Base-by-base conservation (phyloP, 2,329 filamentous ascomycete species). In the Fonsecaea pedrosoi region DNA sequence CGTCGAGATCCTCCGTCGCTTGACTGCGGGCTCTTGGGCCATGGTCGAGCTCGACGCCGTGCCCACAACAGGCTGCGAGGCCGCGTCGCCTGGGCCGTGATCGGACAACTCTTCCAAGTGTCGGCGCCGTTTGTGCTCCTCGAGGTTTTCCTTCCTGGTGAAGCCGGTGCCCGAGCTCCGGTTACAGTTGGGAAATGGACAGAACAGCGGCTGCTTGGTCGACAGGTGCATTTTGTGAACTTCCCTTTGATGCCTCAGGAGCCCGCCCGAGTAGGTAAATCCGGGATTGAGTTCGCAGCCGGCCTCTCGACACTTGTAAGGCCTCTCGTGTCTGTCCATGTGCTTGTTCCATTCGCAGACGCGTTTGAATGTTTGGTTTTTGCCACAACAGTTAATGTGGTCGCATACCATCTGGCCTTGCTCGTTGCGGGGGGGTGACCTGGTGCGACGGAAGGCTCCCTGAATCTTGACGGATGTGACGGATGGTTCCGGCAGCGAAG, bases 321-420 rank as follows among this genome's bases (percentile, higher is more conserved):
- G 94, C 12, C 94, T 86, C 73, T 97, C 93, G 77, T 98, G 94
- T 78, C 97, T 97, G 81, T 98, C 94, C 94, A 97, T 97, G 77
- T 98, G 94, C 81, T 98, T 97, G 77, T 90, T 96, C 92, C 92
- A 97, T 81, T 97, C 94, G 81, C 94, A 97, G 72, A 92, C 94
- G 70, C 93, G 87, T 62, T 87, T 85, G 76, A 97, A 98, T 12
- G 85, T 85, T 54, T 84, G 85, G 4, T 84, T 74, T 4, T 89
- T 84, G 60, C 90, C 87, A 12, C 82, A 84, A 74, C 94, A 97
- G 64, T 90, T 88, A 0, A 84, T 79, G 71, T 88, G 87, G 15
- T 87, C 87, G 78, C 94, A 97, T 64, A 89, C 85, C 73, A 89
- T 95, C 75, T 92, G 89, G n/a, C 91, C 91, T 30, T 91, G 85